Percentiles rank a stretch among this genome's conserved stretches.
These are phyloP conservation scores for Trametes sanguinea DNA, from an alignment of 768 basidiomycete genomes.

Conservation along the genomic window DNA sequence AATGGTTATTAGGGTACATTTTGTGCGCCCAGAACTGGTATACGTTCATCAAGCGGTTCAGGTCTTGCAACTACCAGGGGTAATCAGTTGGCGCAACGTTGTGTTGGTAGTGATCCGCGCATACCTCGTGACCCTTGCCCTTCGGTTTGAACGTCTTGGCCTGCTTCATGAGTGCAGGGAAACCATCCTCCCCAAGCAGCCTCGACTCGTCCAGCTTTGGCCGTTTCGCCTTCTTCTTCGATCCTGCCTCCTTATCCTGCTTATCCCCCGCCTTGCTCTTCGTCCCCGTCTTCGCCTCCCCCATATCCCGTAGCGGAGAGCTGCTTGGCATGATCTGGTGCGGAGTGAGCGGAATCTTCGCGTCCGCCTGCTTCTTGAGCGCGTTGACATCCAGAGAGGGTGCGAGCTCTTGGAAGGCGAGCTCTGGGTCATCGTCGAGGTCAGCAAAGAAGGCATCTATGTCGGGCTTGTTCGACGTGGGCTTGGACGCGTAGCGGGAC, in stretches of 20 bases:
- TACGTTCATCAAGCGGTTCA: slow-evolving; percentile 74
- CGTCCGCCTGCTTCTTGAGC: slow-evolving; percentile 57
- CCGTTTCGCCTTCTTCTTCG: slow-evolving; percentile 50
- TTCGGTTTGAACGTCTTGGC: slow-evolving; percentile 77
- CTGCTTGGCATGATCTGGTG: slow-evolving; percentile 52
- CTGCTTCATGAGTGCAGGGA: slow-evolving; percentile 76
- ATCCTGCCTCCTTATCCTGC: slow-evolving; percentile 26
- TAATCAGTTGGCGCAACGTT: neutral
- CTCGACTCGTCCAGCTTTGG: slow-evolving; percentile 74
- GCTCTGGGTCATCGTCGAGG: slow-evolving; percentile 51
- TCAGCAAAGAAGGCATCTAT: slow-evolving; percentile 48
- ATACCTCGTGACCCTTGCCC: slow-evolving; percentile 93
- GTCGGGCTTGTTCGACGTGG: slow-evolving; percentile 31
- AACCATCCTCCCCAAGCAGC: slow-evolving; percentile 71
- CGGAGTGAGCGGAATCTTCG: slow-evolving; percentile 46
- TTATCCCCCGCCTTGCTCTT: slow-evolving; percentile 44
- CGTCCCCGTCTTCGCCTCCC: slow-evolving; percentile 28
- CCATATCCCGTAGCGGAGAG: slow-evolving; percentile 46
- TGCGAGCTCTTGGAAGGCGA: slow-evolving; percentile 41
- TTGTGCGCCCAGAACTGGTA: slow-evolving; percentile 97
- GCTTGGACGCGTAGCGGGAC: slow-evolving; percentile 26
- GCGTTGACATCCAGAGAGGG: slow-evolving; percentile 55
- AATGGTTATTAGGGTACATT: slow-evolving; percentile 87
- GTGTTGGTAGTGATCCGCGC: slow-evolving; percentile 11
- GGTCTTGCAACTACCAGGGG: slow-evolving; percentile 64